phyloP scores from a whole-genome alignment of 1,284 basidiomycete genomes.

The Naganishia albida region DNA sequence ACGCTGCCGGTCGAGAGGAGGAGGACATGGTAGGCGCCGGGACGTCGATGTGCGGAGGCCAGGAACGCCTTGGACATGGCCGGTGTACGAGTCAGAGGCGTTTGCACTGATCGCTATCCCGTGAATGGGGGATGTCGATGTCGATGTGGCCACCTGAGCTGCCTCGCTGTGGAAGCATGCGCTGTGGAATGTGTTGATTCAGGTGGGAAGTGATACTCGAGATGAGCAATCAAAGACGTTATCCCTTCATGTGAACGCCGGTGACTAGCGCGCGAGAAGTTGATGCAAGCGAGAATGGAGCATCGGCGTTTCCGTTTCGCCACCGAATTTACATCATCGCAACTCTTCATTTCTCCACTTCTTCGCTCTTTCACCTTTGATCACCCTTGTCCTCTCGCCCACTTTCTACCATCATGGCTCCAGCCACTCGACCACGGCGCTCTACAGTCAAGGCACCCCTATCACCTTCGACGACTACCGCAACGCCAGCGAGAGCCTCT shows the following conservation, averaged over 20 bases:
- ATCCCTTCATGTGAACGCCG: constrained; percentile 1
- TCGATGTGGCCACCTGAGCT: too few relatives aligned
- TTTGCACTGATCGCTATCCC: too few relatives aligned
- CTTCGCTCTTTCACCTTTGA: too few relatives aligned
- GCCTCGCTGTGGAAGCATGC: too few relatives aligned
- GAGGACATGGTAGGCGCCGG: constrained; percentile 64
- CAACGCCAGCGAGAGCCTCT: background rate
- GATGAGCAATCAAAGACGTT: background rate
- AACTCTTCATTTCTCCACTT: too few relatives aligned
- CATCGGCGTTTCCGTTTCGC: constrained; percentile 3
- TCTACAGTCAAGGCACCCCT: constrained; percentile 12
- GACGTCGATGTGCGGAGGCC: constrained; percentile 28
- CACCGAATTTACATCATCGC: too few relatives aligned
- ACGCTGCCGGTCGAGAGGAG: constrained; percentile 90
- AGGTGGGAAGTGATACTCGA: background rate
- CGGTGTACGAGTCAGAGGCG: background rate
- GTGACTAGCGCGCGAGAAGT: background rate
- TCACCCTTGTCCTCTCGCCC: too few relatives aligned
- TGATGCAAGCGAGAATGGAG: background rate
- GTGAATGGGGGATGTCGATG: background rate
- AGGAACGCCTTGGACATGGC: constrained; percentile 27
- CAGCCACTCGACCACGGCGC: constrained; percentile 8
- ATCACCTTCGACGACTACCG: constrained; percentile 10
- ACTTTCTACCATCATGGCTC: background rate
- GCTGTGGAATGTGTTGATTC: too few relatives aligned